Evolutionary conservation across 768 basidiomycete species (phyloP).

Genomic region (Mycena capillaripes): DNA sequence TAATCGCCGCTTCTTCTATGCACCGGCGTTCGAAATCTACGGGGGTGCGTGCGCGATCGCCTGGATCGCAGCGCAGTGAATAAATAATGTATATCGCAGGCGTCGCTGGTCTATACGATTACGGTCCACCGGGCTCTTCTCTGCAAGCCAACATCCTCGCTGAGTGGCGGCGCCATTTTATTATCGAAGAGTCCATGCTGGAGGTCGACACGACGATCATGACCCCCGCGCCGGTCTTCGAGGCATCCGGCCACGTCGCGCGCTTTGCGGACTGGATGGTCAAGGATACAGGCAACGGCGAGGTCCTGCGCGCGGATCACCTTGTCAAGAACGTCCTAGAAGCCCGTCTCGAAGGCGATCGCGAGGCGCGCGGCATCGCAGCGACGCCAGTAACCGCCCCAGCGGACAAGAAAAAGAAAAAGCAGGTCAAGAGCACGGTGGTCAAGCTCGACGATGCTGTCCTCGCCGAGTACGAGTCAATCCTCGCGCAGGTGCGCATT

Average conservation of each 20-base stretch:
- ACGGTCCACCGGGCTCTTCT: slow-evolving; percentile 95
- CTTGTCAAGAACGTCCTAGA: slow-evolving; percentile 94
- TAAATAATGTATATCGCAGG: slow-evolving; percentile 60
- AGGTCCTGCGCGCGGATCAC: slow-evolving; percentile 97
- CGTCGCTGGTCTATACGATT: slow-evolving; percentile 97
- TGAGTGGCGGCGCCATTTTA: slow-evolving; percentile 98
- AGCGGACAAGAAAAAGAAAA: slow-evolving; percentile 75
- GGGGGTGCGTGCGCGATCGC: slow-evolving; percentile 75
- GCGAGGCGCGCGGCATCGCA: slow-evolving; percentile 86
- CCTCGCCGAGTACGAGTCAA: slow-evolving; percentile 82
- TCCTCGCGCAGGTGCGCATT: slow-evolving; percentile 86
- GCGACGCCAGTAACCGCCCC: slow-evolving; percentile 66
- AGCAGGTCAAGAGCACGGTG: slow-evolving; percentile 79
- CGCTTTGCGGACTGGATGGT: slow-evolving; percentile 99
- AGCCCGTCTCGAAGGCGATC: slow-evolving; percentile 90
- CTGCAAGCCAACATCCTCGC: slow-evolving; percentile 97
- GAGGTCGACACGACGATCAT: slow-evolving; percentile 99
- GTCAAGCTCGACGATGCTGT: slow-evolving; percentile 81
- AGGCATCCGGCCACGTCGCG: slow-evolving; percentile 97
- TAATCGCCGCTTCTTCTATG: slow-evolving; percentile 95
- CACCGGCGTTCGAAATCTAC: slow-evolving; percentile 99
- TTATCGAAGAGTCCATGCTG: slow-evolving; percentile 98
- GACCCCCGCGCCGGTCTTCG: slow-evolving; percentile 95
- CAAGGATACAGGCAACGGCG: slow-evolving; percentile 94
- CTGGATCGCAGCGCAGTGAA: slow-evolving; percentile 1